Base-by-base conservation (phyloP, 257 asterid genomes). In the Ballota nigra region DNA sequence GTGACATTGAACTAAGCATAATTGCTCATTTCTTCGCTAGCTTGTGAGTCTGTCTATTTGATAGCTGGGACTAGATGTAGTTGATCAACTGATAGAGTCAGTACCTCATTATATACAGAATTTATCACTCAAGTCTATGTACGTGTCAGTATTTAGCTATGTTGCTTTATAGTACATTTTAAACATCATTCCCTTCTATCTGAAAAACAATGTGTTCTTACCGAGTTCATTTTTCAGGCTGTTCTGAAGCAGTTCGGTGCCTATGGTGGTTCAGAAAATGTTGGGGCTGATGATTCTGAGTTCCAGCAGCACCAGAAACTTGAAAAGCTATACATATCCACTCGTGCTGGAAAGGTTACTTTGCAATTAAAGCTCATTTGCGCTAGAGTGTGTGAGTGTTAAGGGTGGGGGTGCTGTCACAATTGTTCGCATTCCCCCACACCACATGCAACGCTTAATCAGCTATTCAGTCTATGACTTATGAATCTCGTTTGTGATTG, bases 281-380 rank as follows among this genome's bases (percentile, higher is more conserved):
- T 80, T 72, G 79, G 58, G 71, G 79, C 92, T 62, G 98, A 90
- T 86, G 95, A 92, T 60, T 88, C 92, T 49, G 97, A 92, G 77
- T 62, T 87, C 78, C 96, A 79, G 80, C 97, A 92, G 86, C 99
- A 95, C 84, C 98, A 92, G 83, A 95, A 92, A 75, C 96, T 95
- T 34, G 99, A 95, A 85, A 90, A 88, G 80, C 90, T 95, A 33
- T 95, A 88, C 86, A 83, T 92, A 79, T 95, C 99, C 65, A 95
- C 99, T 49, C 98, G 99, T 79, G 92, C 96, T 71, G 98, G 98
- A 67, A 95, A 95, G 97, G 99, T 95, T 41, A 57, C 19, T 68
- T 18, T 57, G 62, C 36, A 6, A 29, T 28, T 31, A 61, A 64
- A 71, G 33, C 63, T 72, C 71, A 60, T 62, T 45, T 69, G 23